phyloP scores from a whole-genome alignment of 495 filamentous ascomycete genomes.

The Letharia lupina region DNA sequence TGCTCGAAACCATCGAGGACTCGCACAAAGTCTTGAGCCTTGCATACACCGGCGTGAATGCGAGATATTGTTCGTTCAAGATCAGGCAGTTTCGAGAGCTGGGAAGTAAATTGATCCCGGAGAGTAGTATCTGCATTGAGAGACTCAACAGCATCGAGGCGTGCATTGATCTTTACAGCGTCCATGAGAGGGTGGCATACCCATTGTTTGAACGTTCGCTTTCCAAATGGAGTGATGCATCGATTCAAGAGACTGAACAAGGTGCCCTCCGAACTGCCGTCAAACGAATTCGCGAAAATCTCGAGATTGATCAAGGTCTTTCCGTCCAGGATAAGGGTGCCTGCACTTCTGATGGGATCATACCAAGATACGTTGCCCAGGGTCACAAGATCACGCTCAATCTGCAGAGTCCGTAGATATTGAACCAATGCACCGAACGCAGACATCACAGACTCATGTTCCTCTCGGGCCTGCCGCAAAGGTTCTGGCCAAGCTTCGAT shows the following conservation, averaged over 20 bases:
- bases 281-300: conserved; percentile 88
- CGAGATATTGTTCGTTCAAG: conserved; percentile 90
- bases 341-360: conserved; percentile 86
- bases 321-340: conserved; percentile 87
- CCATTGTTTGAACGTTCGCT: conserved; percentile 95
- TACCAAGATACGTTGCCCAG: conserved; percentile 90
- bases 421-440: conserved; percentile 83
- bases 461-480: conserved; percentile 65
- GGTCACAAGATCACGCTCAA: conserved; percentile 79
- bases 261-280: conserved; percentile 76
- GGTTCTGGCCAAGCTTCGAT: conserved; percentile 69
- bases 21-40: conserved; percentile 81
- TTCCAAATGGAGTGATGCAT: conserved; percentile 94
- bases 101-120: conserved; percentile 74
- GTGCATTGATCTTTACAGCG: conserved; percentile 76
- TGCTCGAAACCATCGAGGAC: conserved; percentile 97
- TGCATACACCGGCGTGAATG: conserved; percentile 84
- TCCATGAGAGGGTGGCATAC: conserved; percentile 92
- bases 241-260: conserved; percentile 85
- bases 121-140: conserved; percentile 72
- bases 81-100: conserved; percentile 85
- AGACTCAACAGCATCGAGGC: conserved; percentile 92
- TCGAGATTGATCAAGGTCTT: conserved; percentile 97
- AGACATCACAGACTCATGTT: conserved; percentile 74
- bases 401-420: conserved; percentile 80